These are phyloP conservation scores for Leishmania amazonensis DNA, from an alignment of 208 protist genomes.

Conservation along the genomic window DNA sequence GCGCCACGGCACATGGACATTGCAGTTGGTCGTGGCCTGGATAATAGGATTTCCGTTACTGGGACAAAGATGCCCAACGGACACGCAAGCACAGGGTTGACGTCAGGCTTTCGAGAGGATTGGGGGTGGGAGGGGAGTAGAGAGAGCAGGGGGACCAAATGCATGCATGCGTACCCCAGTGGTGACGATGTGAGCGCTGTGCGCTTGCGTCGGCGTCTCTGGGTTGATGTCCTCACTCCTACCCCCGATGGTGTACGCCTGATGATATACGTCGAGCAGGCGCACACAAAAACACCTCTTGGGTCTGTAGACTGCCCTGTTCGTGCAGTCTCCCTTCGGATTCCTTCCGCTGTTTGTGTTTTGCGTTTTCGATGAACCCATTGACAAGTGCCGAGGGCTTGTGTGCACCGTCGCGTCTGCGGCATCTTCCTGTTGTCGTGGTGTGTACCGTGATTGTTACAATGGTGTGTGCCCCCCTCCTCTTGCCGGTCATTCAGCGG, in stretches of 20 bases:
- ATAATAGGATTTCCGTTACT: neutral
- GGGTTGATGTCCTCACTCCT: neutral
- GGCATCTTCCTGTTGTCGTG: neutral
- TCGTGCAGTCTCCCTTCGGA: slow-evolving; percentile 3
- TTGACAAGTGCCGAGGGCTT: neutral
- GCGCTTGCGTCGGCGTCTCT: neutral
- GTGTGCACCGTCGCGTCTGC: neutral
- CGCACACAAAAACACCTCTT: neutral
- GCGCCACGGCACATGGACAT: slow-evolving; percentile 50
- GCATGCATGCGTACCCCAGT: neutral
- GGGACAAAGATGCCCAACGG: neutral
- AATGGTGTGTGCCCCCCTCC: neutral
- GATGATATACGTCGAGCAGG: neutral
- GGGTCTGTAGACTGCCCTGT: neutral
- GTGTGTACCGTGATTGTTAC: neutral
- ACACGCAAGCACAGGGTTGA: neutral
- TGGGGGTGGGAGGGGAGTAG: neutral
- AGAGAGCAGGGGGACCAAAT: neutral
- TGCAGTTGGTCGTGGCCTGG: neutral
- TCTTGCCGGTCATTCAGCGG: neutral
- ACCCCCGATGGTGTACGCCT: neutral
- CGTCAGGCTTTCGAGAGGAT: neutral
- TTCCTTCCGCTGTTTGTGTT: neutral
- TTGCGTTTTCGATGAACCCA: neutral
- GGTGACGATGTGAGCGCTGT: neutral